Evolutionary conservation across 164 flowering plant species (phyloP).

Genomic region (Aristolochia fimbriata): DNA sequence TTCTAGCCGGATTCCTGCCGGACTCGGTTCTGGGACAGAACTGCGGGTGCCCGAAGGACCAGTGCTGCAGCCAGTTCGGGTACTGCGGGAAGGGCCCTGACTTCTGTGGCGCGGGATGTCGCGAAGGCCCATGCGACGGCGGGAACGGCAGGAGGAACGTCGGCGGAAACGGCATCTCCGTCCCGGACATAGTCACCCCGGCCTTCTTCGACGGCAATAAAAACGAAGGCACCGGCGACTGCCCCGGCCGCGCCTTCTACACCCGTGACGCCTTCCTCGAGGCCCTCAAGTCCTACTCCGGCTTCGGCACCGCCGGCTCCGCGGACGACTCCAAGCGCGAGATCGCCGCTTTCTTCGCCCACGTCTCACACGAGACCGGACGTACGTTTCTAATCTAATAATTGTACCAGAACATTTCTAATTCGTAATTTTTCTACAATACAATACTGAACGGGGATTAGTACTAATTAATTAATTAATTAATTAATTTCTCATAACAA

Average conservation of each 20-base stretch:
- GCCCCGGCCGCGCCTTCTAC: conserved; percentile 29
- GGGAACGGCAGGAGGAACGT: too few species aligned
- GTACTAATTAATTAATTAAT: too few species aligned
- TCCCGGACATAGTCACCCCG: conserved; percentile 25
- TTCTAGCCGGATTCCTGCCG: conserved; percentile 4
- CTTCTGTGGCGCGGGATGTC: conserved; percentile 37
- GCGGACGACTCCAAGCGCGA: conserved; percentile 29
- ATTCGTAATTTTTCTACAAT: too few species aligned
- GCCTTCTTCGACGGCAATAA: conserved; percentile 28
- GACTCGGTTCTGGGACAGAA: conserved; percentile 16
- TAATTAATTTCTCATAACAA: too few species aligned
- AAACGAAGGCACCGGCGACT: conserved; percentile 15
- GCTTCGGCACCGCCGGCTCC: conserved; percentile 23
- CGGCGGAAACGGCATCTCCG: conserved; percentile 15
- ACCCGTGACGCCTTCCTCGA: conserved; percentile 19
- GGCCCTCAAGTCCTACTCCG: conserved; percentile 16
- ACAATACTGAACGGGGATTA: too few species aligned
- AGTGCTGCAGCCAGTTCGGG: conserved; percentile 39
- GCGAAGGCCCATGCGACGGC: conserved; percentile 26
- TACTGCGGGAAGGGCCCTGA: conserved; percentile 30
- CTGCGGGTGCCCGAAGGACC: conserved; percentile 29
- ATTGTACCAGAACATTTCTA: too few species aligned
- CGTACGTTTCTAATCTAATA: too few species aligned
- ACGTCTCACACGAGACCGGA: conserved; percentile 33
- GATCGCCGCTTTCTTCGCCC: conserved; percentile 36